A percentile compares a stretch with the other conserved stretches of the same genome.
These are phyloP conservation scores for Croton setiger DNA, from an alignment of 441 rosid species.

Conservation along the genomic window DNA sequence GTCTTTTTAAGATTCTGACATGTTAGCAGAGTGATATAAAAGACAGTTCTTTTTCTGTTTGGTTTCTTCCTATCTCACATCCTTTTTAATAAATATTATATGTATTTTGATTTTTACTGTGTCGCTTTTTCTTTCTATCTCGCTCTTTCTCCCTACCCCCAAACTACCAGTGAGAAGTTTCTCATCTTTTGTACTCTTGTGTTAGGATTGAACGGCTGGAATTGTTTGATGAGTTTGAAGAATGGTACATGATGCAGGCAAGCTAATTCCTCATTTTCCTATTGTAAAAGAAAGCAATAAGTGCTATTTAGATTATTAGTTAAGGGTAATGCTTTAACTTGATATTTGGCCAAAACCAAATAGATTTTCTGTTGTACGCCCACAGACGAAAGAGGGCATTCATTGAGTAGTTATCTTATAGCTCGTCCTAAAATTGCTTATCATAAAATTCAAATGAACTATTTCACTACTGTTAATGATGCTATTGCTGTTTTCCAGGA, in stretches of 20 bases:
- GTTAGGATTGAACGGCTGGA: constrained; percentile 89
- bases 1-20: constrained; percentile 8
- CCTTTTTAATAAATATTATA: neutral
- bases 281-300: constrained; percentile 14
- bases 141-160: neutral
- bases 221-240: constrained; percentile 95
- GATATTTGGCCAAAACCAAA: constrained; percentile 13
- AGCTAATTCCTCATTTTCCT: constrained; percentile 30
- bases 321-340: neutral
- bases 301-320: constrained; percentile 9
- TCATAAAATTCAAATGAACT: constrained; percentile 3
- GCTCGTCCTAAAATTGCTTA: neutral
- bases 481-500: constrained; percentile 48
- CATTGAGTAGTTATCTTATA: neutral
- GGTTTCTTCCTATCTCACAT: neutral
- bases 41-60: neutral
- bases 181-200: constrained; percentile 31
- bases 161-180: constrained; percentile 15
- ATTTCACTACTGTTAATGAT: constrained; percentile 8
- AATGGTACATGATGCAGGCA: constrained; percentile 99
- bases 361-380: neutral
- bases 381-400: neutral
- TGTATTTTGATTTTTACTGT: neutral
- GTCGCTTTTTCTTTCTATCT: neutral
- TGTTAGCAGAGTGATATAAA: neutral